These are phyloP conservation scores for Leersia perrieri DNA, from an alignment of 176 grass and related monocot genomes.

Conservation along the genomic window DNA sequence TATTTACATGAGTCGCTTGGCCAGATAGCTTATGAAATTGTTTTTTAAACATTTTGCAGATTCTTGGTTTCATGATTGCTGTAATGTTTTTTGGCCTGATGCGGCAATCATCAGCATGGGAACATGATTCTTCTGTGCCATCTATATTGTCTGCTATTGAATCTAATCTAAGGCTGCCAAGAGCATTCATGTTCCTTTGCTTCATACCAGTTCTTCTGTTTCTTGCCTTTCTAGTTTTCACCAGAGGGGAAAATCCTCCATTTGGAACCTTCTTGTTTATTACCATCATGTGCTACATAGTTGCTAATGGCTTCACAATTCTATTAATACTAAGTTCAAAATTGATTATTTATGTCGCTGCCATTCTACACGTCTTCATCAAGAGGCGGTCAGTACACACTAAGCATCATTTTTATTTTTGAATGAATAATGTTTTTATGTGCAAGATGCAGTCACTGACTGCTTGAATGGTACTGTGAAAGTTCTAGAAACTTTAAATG, in stretches of 20 bases:
- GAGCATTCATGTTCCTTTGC: constrained; percentile 56
- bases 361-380: constrained; percentile 72
- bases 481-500: constrained; percentile 8
- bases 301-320: constrained; percentile 82
- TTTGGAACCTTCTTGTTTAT: constrained; percentile 61
- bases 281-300: constrained; percentile 69
- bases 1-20: constrained; percentile 4
- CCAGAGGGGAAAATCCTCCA: constrained; percentile 43
- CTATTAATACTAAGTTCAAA: constrained; percentile 74
- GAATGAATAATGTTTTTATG: neutral
- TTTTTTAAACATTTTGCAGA: constrained; percentile 58
- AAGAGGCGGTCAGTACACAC: constrained; percentile 69
- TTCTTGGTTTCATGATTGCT: constrained; percentile 86
- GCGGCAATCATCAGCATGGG: constrained; percentile 82
- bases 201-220: constrained; percentile 64
- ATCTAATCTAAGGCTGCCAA: constrained; percentile 70
- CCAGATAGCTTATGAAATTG: constrained; percentile 7
- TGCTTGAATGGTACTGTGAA: constrained; percentile 5
- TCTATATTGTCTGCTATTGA: constrained; percentile 85
- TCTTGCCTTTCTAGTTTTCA: constrained; percentile 47
- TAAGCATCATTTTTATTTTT: neutral
- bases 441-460: neutral
- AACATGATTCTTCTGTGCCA: constrained; percentile 74
- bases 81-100: constrained; percentile 82
- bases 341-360: constrained; percentile 55